Base-by-base conservation (phyloP, 495 filamentous ascomycete species). In the Lophium mytilinum region DNA sequence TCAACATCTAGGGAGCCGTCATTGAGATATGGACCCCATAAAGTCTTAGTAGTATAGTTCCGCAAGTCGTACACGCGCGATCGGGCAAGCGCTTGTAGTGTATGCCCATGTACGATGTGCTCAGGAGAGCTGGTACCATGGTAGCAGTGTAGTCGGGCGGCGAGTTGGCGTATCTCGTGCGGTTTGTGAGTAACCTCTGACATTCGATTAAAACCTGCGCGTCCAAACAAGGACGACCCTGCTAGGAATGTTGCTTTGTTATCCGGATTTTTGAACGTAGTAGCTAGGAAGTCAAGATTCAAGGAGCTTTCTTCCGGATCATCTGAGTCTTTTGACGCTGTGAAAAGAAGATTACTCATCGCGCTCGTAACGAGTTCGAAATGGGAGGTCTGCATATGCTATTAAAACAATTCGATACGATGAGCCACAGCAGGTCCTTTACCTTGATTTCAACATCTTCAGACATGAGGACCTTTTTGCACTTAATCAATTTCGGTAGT, bases 51-150 rank as follows among this genome's bases (percentile, higher is more conserved):
- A 0, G 76, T 82, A 67, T 85, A 83, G 61, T 83, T 74, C 3
- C 84, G 71, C 9, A 88, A 66, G 60, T 88, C 83, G 58, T 86
- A 88, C 12, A 86, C 81, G 57, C 76, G 75, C 50, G 78, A 75
- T 50, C 77, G 74, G 5, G 84, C 83, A 51, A 75, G 80, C 15
- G 79, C 76, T 30, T 30, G 24, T 6, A 30, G 6, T 30, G 24
- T 30, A 30, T 30, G 24, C 3, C 24, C 24, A 30, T 30, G 24
- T 30, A 30, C 2, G 24, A 30, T 30, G 3, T 30, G 24, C 24
- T 30, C 24, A 30, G 24, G 24, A 3, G 24, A 30, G 24, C 24
- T 30, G 3, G 75, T 69, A 15, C 83, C 84, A 58, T 80, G 82
- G 24, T 84, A 70, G 40, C 75, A 77, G 57, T 86, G 84, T 9